phyloP scores from a whole-genome alignment of 2,329 filamentous ascomycete genomes.

The Tympanopsis confertula region DNA sequence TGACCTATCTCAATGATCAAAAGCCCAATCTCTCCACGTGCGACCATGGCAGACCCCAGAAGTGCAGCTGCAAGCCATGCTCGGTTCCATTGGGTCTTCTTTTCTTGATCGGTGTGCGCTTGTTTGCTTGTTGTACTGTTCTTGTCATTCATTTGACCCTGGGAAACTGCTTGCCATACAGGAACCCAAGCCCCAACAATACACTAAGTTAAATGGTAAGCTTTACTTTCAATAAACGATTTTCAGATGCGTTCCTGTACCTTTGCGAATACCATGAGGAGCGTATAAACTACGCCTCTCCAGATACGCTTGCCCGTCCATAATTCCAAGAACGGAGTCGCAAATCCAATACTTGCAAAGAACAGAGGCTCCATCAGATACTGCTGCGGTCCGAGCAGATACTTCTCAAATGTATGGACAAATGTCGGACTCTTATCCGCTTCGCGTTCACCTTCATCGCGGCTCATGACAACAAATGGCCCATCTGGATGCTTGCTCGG shows the following conservation, averaged over 20 bases:
- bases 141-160: not conserved
- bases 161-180: slow-evolving; percentile 4
- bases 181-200: slow-evolving; percentile 9
- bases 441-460: slow-evolving; percentile 18
- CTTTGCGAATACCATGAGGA: slow-evolving; percentile 39
- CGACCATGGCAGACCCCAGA: slow-evolving; percentile 44
- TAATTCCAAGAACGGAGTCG: slow-evolving; percentile 44
- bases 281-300: slow-evolving; percentile 42
- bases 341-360: slow-evolving; percentile 47
- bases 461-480: slow-evolving; percentile 20
- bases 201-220: slow-evolving; percentile 2
- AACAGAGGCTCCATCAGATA: slow-evolving; percentile 43
- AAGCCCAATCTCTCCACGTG: slow-evolving; percentile 49
- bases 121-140: slow-evolving; percentile 7
- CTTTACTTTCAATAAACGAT: not conserved
- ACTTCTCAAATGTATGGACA: slow-evolving; percentile 22
- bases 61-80: slow-evolving; percentile 36
- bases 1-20: slow-evolving; percentile 27
- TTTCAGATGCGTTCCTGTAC: slow-evolving; percentile 18
- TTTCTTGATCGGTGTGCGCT: no score
- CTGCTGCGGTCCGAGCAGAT: slow-evolving; percentile 20
- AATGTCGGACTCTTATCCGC: slow-evolving; percentile 21
- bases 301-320: slow-evolving; percentile 38
- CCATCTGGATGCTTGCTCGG: slow-evolving; percentile 20
- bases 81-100: slow-evolving; percentile 31